Base-by-base conservation (phyloP, 139 green algal genomes). In the Chlorella sp. region DNA sequence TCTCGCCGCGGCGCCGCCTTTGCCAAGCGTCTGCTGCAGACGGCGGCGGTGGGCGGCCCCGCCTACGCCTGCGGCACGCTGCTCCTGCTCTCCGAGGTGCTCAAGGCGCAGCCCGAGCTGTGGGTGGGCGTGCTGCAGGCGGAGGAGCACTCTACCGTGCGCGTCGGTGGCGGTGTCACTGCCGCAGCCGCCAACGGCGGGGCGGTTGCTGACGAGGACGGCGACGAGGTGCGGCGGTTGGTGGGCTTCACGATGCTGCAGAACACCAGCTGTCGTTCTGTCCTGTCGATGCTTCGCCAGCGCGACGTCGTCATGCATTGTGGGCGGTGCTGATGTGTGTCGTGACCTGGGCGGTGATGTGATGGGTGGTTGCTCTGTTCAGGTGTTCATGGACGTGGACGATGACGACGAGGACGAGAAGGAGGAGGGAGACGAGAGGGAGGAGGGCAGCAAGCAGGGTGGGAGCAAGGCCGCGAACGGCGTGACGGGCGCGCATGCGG, bases 1-100 rank as follows among this genome's bases (percentile, higher is more conserved):
- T 29, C 71, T 24, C 84, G 85, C 62, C 81, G 94, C 35, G 73
- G 91, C 2, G 83, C 88, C 0, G 93, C 94, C 22, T 96, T 98
- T 62, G 80, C 82, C 67, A 98, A 98, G 88, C 84, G 94, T 2
- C 75, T 97, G 62, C 83, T 98, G 76, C 94, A 98, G 83, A 85
- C 94, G 31, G 88, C 92, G 1, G 14, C 76, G 26, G 72, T 88
- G 62, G 76, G 90, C 35, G 81, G 83, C 2, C 67, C 90, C 17
- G 82, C 88, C 62, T 96, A 96, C 81, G 84, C 92, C 50, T 96
- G 90, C 72, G 94, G 90, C 22, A 88, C 84, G 50, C 85, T 98
- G 60, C 75, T 98, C 73, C 73, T 98, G 27, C 31, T 95, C 2
- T 94, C 86, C 1, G 88, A 97, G 78, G 78, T 62, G 6, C 62